Evolutionary conservation across 1,139 yeast genomes (phyloP), one percentile per base, ranked within the genome.

Genomic region (Magnusiomyces fungicola): DNA sequence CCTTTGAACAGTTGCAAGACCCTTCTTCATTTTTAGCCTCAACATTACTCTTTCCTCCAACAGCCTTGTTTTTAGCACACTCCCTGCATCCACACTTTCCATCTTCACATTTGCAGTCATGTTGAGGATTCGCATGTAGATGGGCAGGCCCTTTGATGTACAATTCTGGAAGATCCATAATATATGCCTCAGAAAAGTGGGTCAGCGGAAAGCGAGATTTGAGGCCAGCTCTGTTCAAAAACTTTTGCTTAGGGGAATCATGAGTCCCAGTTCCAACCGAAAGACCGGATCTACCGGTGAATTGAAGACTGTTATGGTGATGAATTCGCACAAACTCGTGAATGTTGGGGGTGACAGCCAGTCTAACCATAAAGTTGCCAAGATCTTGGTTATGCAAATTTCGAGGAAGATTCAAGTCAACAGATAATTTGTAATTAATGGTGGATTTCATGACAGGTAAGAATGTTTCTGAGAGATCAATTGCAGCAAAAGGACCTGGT

Each of bases 351-450:
- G 44, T 41, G 6, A 41, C 34, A 4, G 44, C 44, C 24, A 41
- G 29, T 18, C 44, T 21, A 5, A 62, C 57, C 61, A 63, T 61
- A 52, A 68, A 67, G 51, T 67, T 67, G 39, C 70, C 70, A 37
- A 59, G 43, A 12, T 56, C 53, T 40, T 53, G 53, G 52, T 68
- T 68, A 41, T 56, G 55, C 2, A 48, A 50, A 21, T 58, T 56
- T 22, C 67, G 55, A 1, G 71, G 72, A 44, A 67, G 48, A 30
- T 51, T 55, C 29, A 68, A 55, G 25, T 52, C 55, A 9, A 68
- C 56, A 3, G 54, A 53, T 12, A 68, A 53, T 27, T 53, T 48
- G 50, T 68, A 68, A 29, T 59, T 59, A 18, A 57, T 56, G 22
- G 19, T 55, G 41, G 38, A 50, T 18, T 34, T 48, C 34, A 36